phyloP scores from a whole-genome alignment of 2,329 filamentous ascomycete genomes.

The Hysterium pulicare region DNA sequence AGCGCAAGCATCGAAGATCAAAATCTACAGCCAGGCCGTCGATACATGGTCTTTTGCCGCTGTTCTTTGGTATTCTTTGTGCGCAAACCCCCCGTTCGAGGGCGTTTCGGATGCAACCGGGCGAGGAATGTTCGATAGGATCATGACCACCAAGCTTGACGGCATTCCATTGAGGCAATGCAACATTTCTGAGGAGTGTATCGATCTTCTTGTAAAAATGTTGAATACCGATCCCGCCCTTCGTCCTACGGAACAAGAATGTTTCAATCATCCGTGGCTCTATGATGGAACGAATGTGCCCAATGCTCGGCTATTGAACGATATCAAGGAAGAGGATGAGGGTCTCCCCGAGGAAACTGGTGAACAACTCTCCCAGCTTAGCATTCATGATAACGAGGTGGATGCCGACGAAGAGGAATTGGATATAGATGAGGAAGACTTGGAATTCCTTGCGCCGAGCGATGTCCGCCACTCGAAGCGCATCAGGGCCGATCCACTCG shows the following conservation, averaged over 20 bases:
- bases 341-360: slow-evolving; percentile 57
- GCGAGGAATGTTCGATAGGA: slow-evolving; percentile 74
- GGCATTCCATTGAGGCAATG: slow-evolving; percentile 57
- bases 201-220: slow-evolving; percentile 75
- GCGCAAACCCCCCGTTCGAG: slow-evolving; percentile 73
- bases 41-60: slow-evolving; percentile 97
- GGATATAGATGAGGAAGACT: slow-evolving; percentile 25
- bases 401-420: slow-evolving; percentile 10
- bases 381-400: slow-evolving; percentile 45
- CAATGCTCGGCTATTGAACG: slow-evolving; percentile 30
- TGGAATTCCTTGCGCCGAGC: slow-evolving; percentile 19
- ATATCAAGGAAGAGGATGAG: slow-evolving; percentile 55
- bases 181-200: slow-evolving; percentile 62
- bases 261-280: slow-evolving; percentile 76
- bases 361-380: slow-evolving; percentile 47
- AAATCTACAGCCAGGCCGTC: slow-evolving; percentile 82
- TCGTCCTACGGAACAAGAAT: slow-evolving; percentile 69
- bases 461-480: slow-evolving; percentile 44
- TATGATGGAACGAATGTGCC: slow-evolving; percentile 42
- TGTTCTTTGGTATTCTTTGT: slow-evolving; percentile 85
- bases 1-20: slow-evolving; percentile 37
- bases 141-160: slow-evolving; percentile 76
- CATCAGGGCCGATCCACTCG: slow-evolving; percentile 39
- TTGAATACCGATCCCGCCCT: slow-evolving; percentile 73
- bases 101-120: slow-evolving; percentile 73